Evolutionary conservation across 805 yeast genomes (phyloP).

Genomic region (Ogataea salicorniae): DNA sequence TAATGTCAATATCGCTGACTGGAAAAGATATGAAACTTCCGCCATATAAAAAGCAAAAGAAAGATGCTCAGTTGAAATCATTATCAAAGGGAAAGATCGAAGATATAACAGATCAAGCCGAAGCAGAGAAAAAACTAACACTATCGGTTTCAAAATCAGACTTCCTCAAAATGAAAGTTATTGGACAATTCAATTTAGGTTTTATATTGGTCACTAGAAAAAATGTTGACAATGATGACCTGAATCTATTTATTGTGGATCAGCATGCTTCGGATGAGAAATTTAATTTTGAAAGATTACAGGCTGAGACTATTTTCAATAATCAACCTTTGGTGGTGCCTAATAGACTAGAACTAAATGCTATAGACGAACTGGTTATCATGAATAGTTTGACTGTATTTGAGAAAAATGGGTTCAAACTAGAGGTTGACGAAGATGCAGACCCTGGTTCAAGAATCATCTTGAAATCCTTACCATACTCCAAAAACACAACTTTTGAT

Average conservation of each 20-base stretch:
- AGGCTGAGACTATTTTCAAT: slow-evolving; percentile 49
- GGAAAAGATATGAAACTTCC: neutral
- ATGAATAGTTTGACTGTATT: slow-evolving; percentile 55
- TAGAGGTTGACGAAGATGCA: slow-evolving; percentile 44
- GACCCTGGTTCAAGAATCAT: slow-evolving; percentile 53
- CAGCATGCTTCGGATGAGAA: slow-evolving; percentile 99
- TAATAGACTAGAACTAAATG: slow-evolving; percentile 53
- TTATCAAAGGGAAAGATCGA: slow-evolving; percentile 22
- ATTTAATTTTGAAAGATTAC: slow-evolving; percentile 75
- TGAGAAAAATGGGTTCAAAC: slow-evolving; percentile 70
- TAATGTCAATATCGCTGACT: slow-evolving; percentile 1
- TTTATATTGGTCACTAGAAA: slow-evolving; percentile 70
- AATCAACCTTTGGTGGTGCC: slow-evolving; percentile 69
- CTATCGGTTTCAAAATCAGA: slow-evolving; percentile 66
- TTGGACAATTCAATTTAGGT: slow-evolving; percentile 96
- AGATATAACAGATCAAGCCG: slow-evolving; percentile 40
- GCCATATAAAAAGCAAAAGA: neutral
- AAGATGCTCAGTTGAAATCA: neutral
- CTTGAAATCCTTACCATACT: slow-evolving; percentile 64
- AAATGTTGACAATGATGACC: slow-evolving; percentile 28
- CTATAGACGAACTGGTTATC: slow-evolving; percentile 73
- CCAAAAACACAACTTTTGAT: slow-evolving; percentile 65
- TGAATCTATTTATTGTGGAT: slow-evolving; percentile 79
- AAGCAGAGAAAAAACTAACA: slow-evolving; percentile 55
- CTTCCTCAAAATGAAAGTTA: slow-evolving; percentile 66